Conservation (phyloP, 345 rosid genomes). For the Passiflora organensis region DNA sequence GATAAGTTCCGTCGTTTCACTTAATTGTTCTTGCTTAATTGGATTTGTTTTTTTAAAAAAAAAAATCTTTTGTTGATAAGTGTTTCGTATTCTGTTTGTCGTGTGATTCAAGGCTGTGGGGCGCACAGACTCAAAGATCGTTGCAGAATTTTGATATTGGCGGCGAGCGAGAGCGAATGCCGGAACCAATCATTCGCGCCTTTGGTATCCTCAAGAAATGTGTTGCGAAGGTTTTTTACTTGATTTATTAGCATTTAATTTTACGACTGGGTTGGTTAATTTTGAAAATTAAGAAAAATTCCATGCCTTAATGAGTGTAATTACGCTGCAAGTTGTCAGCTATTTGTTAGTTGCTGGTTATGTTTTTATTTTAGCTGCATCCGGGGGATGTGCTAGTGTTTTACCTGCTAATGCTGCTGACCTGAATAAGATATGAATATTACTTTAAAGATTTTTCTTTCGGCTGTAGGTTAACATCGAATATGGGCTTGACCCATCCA, state of each 20-base stretch:
- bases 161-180: conserved; percentile 89
- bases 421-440: no score
- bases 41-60: not conserved
- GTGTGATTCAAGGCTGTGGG: conserved; percentile 99
- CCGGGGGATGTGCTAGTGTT: not conserved
- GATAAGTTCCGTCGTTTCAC: conserved; percentile 47
- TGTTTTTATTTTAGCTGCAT: not conserved
- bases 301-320: no score
- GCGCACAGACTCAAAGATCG: conserved; percentile 96
- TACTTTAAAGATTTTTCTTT: not conserved
- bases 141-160: conserved; percentile 93
- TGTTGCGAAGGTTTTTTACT: conserved; percentile 90
- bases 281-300: no score
- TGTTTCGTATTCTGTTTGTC: not conserved
- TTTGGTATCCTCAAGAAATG: conserved; percentile 92
- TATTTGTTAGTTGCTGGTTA: not conserved
- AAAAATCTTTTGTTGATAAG: not conserved
- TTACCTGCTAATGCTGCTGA: not conserved
- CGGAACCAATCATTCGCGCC: conserved; percentile 90
- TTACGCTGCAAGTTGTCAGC: no score
- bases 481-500: conserved; percentile 81
- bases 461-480: conserved; percentile 68
- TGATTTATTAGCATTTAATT: no score
- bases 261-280: not conserved
- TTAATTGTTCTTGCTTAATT: not conserved